Conservation (phyloP, 768 basidiomycete genomes). For the Boletus patriciae region DNA sequence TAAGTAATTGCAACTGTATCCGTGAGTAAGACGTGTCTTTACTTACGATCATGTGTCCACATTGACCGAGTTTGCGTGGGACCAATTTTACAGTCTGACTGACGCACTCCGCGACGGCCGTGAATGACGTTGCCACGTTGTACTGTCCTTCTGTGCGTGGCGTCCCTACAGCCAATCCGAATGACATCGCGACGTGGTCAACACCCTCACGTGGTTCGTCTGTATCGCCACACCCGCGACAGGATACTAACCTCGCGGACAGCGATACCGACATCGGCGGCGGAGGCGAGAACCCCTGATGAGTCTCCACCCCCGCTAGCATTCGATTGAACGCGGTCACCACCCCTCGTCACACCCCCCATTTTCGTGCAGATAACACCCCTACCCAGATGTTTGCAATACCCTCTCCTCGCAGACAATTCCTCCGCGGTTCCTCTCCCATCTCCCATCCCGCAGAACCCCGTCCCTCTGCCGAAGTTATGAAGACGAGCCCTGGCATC, state of each 20-base stretch:
- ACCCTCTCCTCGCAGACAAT: slow-evolving; percentile 26
- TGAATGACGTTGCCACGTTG: too few relatives aligned
- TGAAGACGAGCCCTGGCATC: slow-evolving; percentile 43
- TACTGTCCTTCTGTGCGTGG: too few relatives aligned
- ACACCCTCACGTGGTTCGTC: too few relatives aligned
- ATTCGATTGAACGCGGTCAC: slow-evolving; percentile 12
- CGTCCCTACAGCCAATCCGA: too few relatives aligned
- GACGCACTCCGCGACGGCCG: too few relatives aligned
- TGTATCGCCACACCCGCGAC: slow-evolving; percentile 11
- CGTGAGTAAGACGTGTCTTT: too few relatives aligned
- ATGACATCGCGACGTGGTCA: too few relatives aligned
- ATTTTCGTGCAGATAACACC: slow-evolving; percentile 15
- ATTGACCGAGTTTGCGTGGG: too few relatives aligned
- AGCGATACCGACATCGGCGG: slow-evolving; percentile 16
- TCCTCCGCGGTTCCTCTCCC: slow-evolving; percentile 10
- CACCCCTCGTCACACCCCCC: slow-evolving; percentile 9
- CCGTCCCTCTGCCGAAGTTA: slow-evolving; percentile 43
- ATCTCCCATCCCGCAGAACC: slow-evolving; percentile 36
- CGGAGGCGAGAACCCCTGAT: slow-evolving; percentile 14
- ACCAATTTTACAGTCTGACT: too few relatives aligned
- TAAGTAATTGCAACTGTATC: too few relatives aligned
- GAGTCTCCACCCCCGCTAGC: slow-evolving; percentile 1
- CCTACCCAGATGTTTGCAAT: slow-evolving; percentile 17
- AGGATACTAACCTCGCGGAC: slow-evolving; percentile 1
- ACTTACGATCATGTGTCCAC: too few relatives aligned